These are phyloP conservation scores for Fusarium dlaminii DNA, from an alignment of 2,329 filamentous ascomycete genomes.

Conservation along the genomic window DNA sequence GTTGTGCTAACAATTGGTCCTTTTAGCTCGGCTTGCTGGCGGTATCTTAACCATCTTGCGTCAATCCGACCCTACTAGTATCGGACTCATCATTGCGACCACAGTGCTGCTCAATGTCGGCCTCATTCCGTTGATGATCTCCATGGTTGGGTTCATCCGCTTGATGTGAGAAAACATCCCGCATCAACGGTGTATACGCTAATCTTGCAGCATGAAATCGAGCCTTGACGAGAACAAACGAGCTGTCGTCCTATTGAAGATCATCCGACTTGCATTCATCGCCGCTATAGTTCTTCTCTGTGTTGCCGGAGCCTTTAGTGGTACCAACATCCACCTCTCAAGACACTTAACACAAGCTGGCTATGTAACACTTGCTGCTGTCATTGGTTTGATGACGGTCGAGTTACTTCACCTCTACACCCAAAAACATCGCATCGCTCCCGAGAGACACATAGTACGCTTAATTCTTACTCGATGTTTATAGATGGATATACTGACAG, in stretches of 20 bases:
- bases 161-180: background rate
- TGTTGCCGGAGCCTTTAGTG: background rate
- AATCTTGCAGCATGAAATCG: background rate
- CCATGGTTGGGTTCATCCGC: background rate
- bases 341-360: background rate
- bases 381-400: background rate
- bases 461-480: fast-evolving
- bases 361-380: background rate
- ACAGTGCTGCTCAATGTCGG: background rate
- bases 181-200: fast-evolving
- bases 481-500: fast-evolving
- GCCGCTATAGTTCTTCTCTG: background rate
- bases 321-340: background rate
- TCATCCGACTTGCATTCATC: background rate
- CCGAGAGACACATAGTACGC: background rate
- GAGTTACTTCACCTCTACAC: background rate
- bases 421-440: background rate
- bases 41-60: background rate
- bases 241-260: fast-evolving
- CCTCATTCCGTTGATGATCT: background rate
- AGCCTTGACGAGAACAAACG: background rate
- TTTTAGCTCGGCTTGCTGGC: background rate
- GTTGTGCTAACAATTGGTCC: fast-evolving
- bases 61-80: background rate
- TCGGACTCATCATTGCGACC: background rate